Evolutionary conservation across 805 yeast genomes (phyloP).

Genomic region (Huiozyma sinensis): DNA sequence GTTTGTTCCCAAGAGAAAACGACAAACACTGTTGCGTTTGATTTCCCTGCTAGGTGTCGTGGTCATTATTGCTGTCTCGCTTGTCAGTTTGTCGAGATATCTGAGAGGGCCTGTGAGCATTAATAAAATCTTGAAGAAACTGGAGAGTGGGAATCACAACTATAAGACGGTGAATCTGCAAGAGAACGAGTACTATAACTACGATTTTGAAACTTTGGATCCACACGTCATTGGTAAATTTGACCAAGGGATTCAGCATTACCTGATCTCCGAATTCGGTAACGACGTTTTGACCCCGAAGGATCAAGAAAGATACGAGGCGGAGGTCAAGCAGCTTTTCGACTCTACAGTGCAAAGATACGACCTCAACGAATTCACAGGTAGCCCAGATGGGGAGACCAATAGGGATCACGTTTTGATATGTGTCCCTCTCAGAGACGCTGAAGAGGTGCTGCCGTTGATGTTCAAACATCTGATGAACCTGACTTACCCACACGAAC

Average conservation of each 20-base stretch:
- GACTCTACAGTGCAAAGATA: slow-evolving; percentile 45
- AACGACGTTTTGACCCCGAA: slow-evolving; percentile 22
- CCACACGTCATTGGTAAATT: slow-evolving; percentile 24
- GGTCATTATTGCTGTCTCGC: too few relatives aligned
- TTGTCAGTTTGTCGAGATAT: too few relatives aligned
- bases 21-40: too few relatives aligned
- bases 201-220: slow-evolving; percentile 29
- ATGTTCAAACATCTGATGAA: slow-evolving; percentile 82
- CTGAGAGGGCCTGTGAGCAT: not conserved
- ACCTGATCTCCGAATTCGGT: slow-evolving; percentile 28
- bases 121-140: not conserved
- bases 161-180: slow-evolving; percentile 12
- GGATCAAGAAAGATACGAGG: slow-evolving; percentile 20
- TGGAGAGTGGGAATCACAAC: not conserved
- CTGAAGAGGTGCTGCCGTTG: slow-evolving; percentile 64
- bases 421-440: slow-evolving; percentile 69
- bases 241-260: slow-evolving; percentile 32
- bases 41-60: too few relatives aligned
- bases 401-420: slow-evolving; percentile 56
- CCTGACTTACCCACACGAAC: slow-evolving; percentile 69
- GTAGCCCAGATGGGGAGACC: slow-evolving; percentile 38
- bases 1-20: not conserved
- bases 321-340: slow-evolving; percentile 31
- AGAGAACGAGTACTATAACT: slow-evolving; percentile 27
- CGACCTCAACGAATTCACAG: slow-evolving; percentile 50